phyloP scores from a whole-genome alignment of 306 rosid genomes.

The barrel medic (Medicago truncatula) region DNA sequence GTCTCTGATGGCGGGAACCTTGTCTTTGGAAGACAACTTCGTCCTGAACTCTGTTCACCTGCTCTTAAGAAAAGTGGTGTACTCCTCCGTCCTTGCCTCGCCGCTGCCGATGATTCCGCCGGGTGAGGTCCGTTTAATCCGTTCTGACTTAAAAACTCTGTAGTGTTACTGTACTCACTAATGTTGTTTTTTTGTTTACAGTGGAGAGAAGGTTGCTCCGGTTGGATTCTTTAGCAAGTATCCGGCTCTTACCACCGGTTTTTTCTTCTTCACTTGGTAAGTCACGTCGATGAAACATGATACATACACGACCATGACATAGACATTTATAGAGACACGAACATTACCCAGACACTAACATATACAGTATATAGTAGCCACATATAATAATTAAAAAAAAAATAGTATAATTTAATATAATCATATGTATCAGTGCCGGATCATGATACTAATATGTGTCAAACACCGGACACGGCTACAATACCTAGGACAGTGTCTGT shows the following conservation, averaged over 20 bases:
- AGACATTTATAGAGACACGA: not conserved
- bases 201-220: constrained; percentile 78
- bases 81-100: constrained; percentile 57
- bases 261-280: constrained; percentile 94
- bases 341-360: too few relatives aligned
- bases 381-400: too few relatives aligned
- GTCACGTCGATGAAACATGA: not conserved
- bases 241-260: constrained; percentile 80
- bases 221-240: constrained; percentile 59
- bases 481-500: not conserved
- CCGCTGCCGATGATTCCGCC: constrained; percentile 89
- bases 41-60: constrained; percentile 70
- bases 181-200: constrained; percentile 38
- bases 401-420: too few relatives aligned
- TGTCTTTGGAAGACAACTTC: constrained; percentile 90
- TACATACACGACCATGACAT: not conserved
- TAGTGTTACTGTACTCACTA: constrained; percentile 46
- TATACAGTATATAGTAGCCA: too few relatives aligned
- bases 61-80: constrained; percentile 48
- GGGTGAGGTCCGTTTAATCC: constrained; percentile 99
- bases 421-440: too few relatives aligned
- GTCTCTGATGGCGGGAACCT: constrained; percentile 81
- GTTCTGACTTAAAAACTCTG: constrained; percentile 63
- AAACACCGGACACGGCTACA: not conserved
- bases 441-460: not conserved